These are phyloP conservation scores for Lentinula guzmanii DNA, from an alignment of 768 basidiomycete species.

Conservation along the genomic window DNA sequence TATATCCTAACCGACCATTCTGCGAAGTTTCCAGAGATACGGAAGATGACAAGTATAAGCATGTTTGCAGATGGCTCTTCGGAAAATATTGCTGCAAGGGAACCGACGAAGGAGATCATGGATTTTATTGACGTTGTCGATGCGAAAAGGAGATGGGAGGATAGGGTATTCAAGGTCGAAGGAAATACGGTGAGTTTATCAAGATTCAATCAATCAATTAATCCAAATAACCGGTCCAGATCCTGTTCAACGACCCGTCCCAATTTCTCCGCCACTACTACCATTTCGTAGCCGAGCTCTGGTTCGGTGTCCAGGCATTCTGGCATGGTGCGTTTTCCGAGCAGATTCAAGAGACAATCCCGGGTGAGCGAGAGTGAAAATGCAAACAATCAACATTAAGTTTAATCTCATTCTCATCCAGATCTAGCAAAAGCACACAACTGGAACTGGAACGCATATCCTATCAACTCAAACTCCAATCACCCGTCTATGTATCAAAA, in stretches of 20 bases:
- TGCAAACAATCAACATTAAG: too few species aligned
- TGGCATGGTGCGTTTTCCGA: constrained; percentile 49
- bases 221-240: constrained; percentile 18
- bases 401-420: constrained; percentile 10
- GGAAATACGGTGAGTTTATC: constrained; percentile 60
- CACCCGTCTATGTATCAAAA: neutral
- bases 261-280: constrained; percentile 87
- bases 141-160: constrained; percentile 59
- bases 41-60: constrained; percentile 65
- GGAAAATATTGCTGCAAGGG: constrained; percentile 60
- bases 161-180: constrained; percentile 58
- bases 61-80: constrained; percentile 50
- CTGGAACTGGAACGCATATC: constrained; percentile 2
- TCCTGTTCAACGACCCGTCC: constrained; percentile 61
- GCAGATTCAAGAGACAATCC: neutral
- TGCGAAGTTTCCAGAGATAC: constrained; percentile 32
- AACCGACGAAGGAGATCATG: constrained; percentile 63
- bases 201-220: neutral
- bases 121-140: constrained; percentile 52
- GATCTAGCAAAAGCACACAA: neutral
- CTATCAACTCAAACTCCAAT: neutral
- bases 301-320: constrained; percentile 71
- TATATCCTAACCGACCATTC: constrained; percentile 42
- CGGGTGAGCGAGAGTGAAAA: too few species aligned
- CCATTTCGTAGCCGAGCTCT: constrained; percentile 79